phyloP scores from a whole-genome alignment of 2,329 filamentous ascomycete genomes.

The Polytolypa hystricis region DNA sequence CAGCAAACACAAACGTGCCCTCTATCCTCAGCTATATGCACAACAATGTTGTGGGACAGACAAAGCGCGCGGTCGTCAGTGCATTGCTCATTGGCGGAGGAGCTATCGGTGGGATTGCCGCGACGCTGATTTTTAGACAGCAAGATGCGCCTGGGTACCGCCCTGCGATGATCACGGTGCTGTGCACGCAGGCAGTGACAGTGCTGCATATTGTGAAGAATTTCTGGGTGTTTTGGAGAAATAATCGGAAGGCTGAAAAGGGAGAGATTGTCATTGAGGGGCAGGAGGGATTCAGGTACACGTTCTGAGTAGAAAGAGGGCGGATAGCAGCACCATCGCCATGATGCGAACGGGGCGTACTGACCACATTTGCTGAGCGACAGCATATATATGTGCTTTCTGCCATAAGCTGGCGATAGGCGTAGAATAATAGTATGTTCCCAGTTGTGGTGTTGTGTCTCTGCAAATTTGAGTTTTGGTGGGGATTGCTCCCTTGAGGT shows the following conservation, averaged over 20 bases:
- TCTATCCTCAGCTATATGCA: not conserved
- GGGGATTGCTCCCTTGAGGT: too few species aligned
- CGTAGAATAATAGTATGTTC: too few species aligned
- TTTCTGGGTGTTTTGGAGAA: conserved; percentile 4
- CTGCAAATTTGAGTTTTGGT: too few species aligned
- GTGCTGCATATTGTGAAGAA: too few species aligned
- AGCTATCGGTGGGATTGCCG: conserved; percentile 2
- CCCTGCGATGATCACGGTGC: conserved; percentile 6
- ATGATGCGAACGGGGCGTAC: too few species aligned
- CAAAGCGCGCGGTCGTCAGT: not conserved
- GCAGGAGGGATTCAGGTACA: conserved; percentile 4
- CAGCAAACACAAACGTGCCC: conserved; percentile 2
- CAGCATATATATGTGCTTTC: too few species aligned
- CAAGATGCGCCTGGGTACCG: conserved; percentile 1
- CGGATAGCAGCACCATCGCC: too few species aligned
- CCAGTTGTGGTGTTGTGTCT: too few species aligned
- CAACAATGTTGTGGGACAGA: conserved; percentile 1
- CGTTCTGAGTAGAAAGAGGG: not conserved
- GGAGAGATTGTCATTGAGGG: conserved; percentile 5
- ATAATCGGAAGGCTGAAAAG: conserved; percentile 4
- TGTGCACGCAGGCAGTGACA: conserved; percentile 1
- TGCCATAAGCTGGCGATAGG: too few species aligned
- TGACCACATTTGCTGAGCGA: too few species aligned
- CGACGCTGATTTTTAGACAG: not conserved
- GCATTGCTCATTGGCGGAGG: conserved; percentile 1